Conservation (phyloP, 2,329 filamentous ascomycete species). For the Fusarium pilosicola region DNA sequence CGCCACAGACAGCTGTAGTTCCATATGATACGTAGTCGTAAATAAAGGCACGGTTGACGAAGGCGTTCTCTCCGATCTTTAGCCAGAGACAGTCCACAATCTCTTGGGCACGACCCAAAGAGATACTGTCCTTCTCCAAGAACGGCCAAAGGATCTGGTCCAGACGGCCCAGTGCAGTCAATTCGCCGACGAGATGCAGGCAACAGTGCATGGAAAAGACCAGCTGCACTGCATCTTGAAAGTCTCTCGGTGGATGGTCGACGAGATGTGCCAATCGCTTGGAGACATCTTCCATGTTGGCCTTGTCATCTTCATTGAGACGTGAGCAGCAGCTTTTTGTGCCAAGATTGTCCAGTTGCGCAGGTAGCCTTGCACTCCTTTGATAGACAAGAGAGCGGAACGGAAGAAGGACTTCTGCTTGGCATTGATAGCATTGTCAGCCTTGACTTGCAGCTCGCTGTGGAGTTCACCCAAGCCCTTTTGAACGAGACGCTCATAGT, state of each 20-base stretch:
- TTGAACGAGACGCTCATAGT: neutral
- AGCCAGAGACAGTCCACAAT: neutral
- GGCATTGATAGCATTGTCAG: neutral
- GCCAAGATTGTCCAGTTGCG: neutral
- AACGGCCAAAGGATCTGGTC: neutral
- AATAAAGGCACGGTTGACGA: neutral
- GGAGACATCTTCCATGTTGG: neutral
- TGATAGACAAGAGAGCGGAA: neutral
- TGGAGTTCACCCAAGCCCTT: neutral
- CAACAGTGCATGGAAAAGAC: neutral
- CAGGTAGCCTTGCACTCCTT: neutral
- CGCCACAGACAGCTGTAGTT: neutral
- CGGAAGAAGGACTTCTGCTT: neutral
- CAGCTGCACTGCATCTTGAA: neutral
- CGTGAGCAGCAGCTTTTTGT: neutral
- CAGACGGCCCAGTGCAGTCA: neutral
- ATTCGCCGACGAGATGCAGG: neutral
- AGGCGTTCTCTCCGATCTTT: neutral
- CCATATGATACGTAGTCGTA: neutral
- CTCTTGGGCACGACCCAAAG: neutral
- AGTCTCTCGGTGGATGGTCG: neutral
- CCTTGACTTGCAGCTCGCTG: neutral
- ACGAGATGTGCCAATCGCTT: neutral
- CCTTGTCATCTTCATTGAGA: neutral
- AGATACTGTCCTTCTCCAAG: neutral